Base-by-base conservation (phyloP, 1,284 basidiomycete species). In the Ceratobasidium sp. region DNA sequence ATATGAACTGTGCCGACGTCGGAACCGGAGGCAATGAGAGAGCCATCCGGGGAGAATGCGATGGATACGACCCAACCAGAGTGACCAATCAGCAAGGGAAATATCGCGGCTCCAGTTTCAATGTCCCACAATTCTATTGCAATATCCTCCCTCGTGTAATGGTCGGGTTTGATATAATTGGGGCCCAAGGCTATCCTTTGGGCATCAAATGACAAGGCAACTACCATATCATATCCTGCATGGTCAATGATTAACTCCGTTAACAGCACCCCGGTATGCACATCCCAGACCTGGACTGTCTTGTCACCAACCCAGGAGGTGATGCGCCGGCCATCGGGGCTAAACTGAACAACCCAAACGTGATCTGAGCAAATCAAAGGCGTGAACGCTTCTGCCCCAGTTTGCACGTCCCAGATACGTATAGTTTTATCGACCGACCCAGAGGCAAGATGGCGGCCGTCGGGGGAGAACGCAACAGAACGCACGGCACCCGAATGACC, bases 41-140 rank as follows among this genome's bases (percentile, higher is more conserved):
- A 19, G 33, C 64, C 57, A 65, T 76, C 75, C 3, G 75, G 64
- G 17, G 75, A 74, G 31, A 65, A 76, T 9, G 60, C 54, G 22
- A 74, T 48, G 19, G 62, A 73, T 14, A 2, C 31, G 27, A 67
- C 51, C 8, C 1, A 48, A 9, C 22, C 17, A 8, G 41, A 29
- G 24, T 69, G 65, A 27, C 73, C 51, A 7, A 11, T 1, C 29
- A 56, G 29, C 4, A 44, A 41, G 6, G 33, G 31, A 19, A 6
- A 4, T 11, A n/a, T 5, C 9, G 51, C 11, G 15, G 14, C 48
- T n/a, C 53, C 53, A 6, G 53, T 56, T 2, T 6, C 33, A 29
- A 8, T 31, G 33, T 63, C 67, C 67, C 67, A 72, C 31, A 72
- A 19, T 19, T 27, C n/a, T 8, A 72, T 36, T 33, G 50, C n/a